Percentiles rank a stretch among this genome's conserved stretches.
Conservation (phyloP, 2,329 filamentous ascomycete species). For the Colletotrichum navitas region DNA sequence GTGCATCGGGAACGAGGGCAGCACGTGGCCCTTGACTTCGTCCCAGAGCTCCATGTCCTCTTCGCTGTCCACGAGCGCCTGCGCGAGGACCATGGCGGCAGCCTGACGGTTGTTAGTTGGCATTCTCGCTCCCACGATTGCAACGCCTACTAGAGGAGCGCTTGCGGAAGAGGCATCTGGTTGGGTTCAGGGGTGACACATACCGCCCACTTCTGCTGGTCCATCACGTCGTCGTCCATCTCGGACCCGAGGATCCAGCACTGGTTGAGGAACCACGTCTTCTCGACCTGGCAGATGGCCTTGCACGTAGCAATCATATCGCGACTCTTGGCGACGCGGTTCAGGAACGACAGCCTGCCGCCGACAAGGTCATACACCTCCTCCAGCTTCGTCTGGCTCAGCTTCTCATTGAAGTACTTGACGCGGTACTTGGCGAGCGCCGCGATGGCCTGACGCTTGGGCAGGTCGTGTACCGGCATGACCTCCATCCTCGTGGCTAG, state of each 20-base stretch:
- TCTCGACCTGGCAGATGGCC: slow-evolving; percentile 76
- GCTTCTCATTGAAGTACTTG: slow-evolving; percentile 78
- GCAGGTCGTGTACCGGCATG: slow-evolving; percentile 85
- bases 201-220: slow-evolving; percentile 95
- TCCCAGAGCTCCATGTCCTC: slow-evolving; percentile 59
- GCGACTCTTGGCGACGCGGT: slow-evolving; percentile 85
- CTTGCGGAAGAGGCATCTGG: background rate
- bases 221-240: slow-evolving; percentile 98
- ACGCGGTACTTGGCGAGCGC: slow-evolving; percentile 85
- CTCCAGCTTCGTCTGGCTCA: slow-evolving; percentile 70
- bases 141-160: background rate
- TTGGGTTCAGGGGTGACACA: slow-evolving; percentile 58
- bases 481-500: slow-evolving; percentile 96
- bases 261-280: slow-evolving; percentile 82
- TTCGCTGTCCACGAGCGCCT: slow-evolving; percentile 88
- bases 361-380: slow-evolving; percentile 89
- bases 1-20: slow-evolving; percentile 70
- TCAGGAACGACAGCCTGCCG: slow-evolving; percentile 88
- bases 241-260: slow-evolving; percentile 80
- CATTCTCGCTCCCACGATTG: background rate
- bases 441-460: slow-evolving; percentile 80
- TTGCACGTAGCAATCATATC: slow-evolving; percentile 87
- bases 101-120: slow-evolving; percentile 63
- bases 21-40: slow-evolving; percentile 35
- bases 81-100: slow-evolving; percentile 92